phyloP scores from a whole-genome alignment of 2,329 filamentous ascomycete genomes.

The Stagonosporopsis chrysanthemi region DNA sequence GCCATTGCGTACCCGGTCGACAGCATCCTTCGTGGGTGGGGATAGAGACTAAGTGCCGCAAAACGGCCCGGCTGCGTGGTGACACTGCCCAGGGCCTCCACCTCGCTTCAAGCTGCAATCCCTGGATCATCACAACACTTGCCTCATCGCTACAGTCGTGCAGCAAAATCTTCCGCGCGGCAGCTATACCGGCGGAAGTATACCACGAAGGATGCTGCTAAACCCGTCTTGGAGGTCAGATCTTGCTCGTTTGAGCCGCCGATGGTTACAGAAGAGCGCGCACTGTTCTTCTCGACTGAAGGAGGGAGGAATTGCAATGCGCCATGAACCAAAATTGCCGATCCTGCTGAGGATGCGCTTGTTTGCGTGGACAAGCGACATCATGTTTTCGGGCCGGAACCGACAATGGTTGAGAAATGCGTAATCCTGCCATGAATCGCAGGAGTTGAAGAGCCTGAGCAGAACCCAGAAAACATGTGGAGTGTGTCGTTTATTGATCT shows the following conservation, averaged over 20 bases:
- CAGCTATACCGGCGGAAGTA: background rate
- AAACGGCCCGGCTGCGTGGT: constrained; percentile 2
- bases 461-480: constrained; percentile 6
- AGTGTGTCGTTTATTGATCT: constrained; percentile 3
- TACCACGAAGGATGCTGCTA: background rate
- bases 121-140: constrained; percentile 13
- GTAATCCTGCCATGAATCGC: constrained; percentile 5
- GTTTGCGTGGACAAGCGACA: constrained; percentile 2
- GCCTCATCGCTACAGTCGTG: background rate
- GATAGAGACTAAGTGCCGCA: background rate
- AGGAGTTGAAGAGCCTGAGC: constrained; percentile 11
- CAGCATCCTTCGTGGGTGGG: constrained; percentile 10
- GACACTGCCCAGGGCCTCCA: background rate
- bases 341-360: background rate
- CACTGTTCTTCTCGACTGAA: constrained; percentile 2
- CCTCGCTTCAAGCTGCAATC: background rate
- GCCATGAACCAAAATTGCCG: background rate
- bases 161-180: constrained; percentile 11
- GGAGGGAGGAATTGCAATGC: constrained; percentile 7
- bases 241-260: constrained; percentile 6
- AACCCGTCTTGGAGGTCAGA: constrained; percentile 4
- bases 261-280: constrained; percentile 11
- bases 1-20: background rate
- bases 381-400: background rate
- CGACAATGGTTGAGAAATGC: constrained; percentile 1